Base-by-base conservation (phyloP, 2,329 filamentous ascomycete genomes). In the Xylariaceae sp. region DNA sequence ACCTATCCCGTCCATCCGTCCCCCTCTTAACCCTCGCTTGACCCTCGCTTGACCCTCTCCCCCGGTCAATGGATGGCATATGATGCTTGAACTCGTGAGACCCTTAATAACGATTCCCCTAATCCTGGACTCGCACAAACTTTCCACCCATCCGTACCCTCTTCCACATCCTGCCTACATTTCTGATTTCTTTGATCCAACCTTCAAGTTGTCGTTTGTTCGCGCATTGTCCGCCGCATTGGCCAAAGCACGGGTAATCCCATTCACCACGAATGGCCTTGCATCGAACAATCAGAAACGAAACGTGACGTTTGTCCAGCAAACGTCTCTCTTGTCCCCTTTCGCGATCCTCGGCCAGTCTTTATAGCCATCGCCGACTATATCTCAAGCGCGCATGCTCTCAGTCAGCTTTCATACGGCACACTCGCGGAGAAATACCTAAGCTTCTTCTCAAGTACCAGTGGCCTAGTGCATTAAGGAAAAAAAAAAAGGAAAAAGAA, bases 61-160 rank as follows among this genome's bases (percentile, higher is more conserved):
- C 57, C 51, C 49, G 61, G 55, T 53, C 64, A 62, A 56, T 63
- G 60, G 59, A 61, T 55, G 62, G 58, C 55, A 61, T 61, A 53
- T 52, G 51, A 60, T 55, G 51, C 51, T 58, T 50, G 50, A 51
- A 47, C 47, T 52, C 39, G 50, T 45, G 50, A 47, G 37, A 54
- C 54, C 51, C 55, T 51, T 53, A 51, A 57, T 19, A 19, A 19
- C 19, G 57, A 39, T 37, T 49, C 56, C 44, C 43, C 50, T 48
- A 37, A 32, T 11, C 46, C 51, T 30, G n/a, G 37, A 41, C 35
- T 32, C 46, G n/a, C 8, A 51, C 8, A 51, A n/a, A 32, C 35
- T 43, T 48, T 41, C 52, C 43, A 35, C 40, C 35, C 34, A 4
- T 12, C 40, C 34, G n/a, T 35, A 12, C 29, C 26, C 12, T 27